Conservation (phyloP, 2,329 filamentous ascomycete genomes). For the Penicillium sp. region DNA sequence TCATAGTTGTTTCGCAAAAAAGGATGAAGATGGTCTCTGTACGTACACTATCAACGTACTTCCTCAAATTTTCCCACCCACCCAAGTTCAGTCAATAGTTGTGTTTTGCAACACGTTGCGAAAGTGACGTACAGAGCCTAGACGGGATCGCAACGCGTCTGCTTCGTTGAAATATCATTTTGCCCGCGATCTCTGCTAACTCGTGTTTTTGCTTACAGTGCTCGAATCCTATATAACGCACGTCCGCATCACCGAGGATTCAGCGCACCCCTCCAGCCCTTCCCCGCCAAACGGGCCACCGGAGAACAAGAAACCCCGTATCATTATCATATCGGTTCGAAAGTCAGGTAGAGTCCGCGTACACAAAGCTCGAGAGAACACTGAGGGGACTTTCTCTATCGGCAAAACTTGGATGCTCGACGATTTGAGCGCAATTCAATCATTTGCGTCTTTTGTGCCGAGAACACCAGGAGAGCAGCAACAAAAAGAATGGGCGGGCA, state of each 20-base stretch:
- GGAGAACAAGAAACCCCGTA: slow-evolving; percentile 78
- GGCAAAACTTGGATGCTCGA: slow-evolving; percentile 98
- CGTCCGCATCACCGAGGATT: slow-evolving; percentile 86
- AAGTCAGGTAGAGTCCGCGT: slow-evolving; percentile 90
- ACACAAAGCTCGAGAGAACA: slow-evolving; percentile 96
- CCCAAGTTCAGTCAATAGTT: neutral
- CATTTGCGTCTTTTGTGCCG: slow-evolving; percentile 65
- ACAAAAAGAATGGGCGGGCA: slow-evolving; percentile 73
- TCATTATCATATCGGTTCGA: slow-evolving; percentile 90
- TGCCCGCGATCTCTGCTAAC: slow-evolving; percentile 19
- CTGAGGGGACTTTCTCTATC: slow-evolving; percentile 91
- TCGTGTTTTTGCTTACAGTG: slow-evolving; percentile 49
- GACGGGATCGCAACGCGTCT: neutral
- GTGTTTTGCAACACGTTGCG: slow-evolving; percentile 1
- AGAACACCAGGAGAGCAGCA: slow-evolving; percentile 61
- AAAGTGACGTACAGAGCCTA: neutral
- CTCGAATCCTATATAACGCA: slow-evolving; percentile 97
- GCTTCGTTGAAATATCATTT: neutral
- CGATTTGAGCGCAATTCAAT: slow-evolving; percentile 80
- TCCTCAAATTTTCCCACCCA: neutral
- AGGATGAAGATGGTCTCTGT: slow-evolving; percentile 83
- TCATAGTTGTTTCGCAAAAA: slow-evolving; percentile 90
- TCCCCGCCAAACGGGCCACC: slow-evolving; percentile 75
- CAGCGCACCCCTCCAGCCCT: slow-evolving; percentile 75
- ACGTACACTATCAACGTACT: slow-evolving; percentile 44